Evolutionary conservation across 1,284 basidiomycete genomes (phyloP).

Genomic region (Ganoderma meredithae): DNA sequence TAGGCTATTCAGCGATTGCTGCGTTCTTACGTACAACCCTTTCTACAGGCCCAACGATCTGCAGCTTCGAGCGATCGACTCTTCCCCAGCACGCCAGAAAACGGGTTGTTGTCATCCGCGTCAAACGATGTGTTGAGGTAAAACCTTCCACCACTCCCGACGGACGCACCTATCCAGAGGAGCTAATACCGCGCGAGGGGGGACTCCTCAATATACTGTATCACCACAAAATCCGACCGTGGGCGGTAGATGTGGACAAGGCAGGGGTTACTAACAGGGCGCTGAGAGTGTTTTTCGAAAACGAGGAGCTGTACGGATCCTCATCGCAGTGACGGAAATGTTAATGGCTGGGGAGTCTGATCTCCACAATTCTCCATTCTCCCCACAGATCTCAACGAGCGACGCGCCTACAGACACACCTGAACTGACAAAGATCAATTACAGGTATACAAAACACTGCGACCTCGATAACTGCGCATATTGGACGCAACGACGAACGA

Average conservation of each 20-base stretch:
- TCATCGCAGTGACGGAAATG: too few species aligned
- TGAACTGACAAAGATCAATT: neutral
- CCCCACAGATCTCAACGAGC: too few species aligned
- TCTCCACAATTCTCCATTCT: too few species aligned
- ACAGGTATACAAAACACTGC: conserved; percentile 1
- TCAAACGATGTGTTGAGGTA: neutral
- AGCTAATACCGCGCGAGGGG: neutral
- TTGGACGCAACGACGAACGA: neutral
- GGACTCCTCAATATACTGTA: neutral
- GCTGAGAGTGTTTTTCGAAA: neutral
- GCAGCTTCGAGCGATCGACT: neutral
- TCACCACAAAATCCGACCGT: neutral
- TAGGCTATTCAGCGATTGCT: too few species aligned
- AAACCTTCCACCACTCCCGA: neutral
- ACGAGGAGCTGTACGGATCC: neutral
- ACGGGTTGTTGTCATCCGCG: conserved; percentile 2
- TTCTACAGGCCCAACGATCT: neutral
- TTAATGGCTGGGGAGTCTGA: too few species aligned
- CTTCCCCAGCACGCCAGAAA: neutral
- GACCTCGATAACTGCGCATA: neutral
- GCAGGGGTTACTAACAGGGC: neutral
- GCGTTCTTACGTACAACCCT: neutral
- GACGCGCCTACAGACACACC: neutral
- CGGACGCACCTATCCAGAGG: neutral
- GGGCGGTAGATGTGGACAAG: conserved; percentile 5